phyloP scores from a whole-genome alignment of 2,329 filamentous ascomycete genomes.

The Colletotrichum godetiae region DNA sequence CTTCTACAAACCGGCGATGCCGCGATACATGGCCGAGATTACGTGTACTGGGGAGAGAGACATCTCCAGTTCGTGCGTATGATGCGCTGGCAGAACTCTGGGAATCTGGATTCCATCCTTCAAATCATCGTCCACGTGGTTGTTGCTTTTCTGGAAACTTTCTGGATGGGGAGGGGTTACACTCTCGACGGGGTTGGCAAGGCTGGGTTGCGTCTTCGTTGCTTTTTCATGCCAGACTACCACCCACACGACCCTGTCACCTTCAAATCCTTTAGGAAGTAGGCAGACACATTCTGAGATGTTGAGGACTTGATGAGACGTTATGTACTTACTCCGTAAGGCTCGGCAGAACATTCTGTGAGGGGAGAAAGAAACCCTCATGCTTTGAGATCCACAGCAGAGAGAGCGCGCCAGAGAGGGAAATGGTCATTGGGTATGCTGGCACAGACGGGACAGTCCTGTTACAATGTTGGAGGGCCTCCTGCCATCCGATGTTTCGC shows the following conservation, averaged over 20 bases:
- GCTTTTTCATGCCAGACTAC: background rate
- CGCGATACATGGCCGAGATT: background rate
- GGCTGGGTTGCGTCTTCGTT: background rate
- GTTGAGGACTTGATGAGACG: background rate
- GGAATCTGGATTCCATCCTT: background rate
- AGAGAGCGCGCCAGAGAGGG: background rate
- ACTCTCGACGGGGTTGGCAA: background rate
- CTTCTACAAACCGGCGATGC: background rate
- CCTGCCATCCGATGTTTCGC: background rate
- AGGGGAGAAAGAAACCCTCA: background rate
- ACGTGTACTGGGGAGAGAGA: background rate
- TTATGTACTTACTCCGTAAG: background rate
- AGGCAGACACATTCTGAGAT: background rate
- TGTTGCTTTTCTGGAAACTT: slow-evolving; percentile 33
- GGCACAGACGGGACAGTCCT: background rate
- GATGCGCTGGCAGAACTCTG: background rate
- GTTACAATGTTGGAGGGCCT: background rate
- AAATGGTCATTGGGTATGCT: background rate
- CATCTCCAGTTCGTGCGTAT: background rate
- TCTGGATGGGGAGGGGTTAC: slow-evolving; percentile 7
- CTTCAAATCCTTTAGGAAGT: background rate
- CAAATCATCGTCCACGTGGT: slow-evolving; percentile 1
- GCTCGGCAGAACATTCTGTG: background rate
- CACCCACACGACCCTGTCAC: background rate
- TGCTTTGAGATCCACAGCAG: background rate